phyloP scores from a whole-genome alignment of 768 basidiomycete species.

The Calocybe cyanea region DNA sequence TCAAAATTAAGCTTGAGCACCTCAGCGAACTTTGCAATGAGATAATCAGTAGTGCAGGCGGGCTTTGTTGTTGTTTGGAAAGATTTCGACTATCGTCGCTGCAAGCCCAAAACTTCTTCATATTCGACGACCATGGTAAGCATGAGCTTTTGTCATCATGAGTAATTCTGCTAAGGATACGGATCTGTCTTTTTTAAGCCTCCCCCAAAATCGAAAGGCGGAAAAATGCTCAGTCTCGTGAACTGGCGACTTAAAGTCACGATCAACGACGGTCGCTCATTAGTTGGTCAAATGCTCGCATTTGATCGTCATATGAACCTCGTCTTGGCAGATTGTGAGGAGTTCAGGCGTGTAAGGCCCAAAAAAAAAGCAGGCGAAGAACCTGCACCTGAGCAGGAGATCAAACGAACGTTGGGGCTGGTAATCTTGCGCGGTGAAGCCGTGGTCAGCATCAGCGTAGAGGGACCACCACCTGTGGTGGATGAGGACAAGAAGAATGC shows the following conservation, averaged over 20 bases:
- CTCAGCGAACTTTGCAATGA: too few relatives aligned
- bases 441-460: slow-evolving; percentile 91
- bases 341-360: slow-evolving; percentile 87
- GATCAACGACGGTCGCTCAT: slow-evolving; percentile 92
- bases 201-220: slow-evolving; percentile 96
- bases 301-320: slow-evolving; percentile 99
- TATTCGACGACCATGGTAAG: slow-evolving; percentile 55
- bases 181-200: slow-evolving; percentile 45
- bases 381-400: slow-evolving; percentile 79
- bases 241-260: slow-evolving; percentile 98
- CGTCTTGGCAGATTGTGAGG: slow-evolving; percentile 96
- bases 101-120: slow-evolving; percentile 6
- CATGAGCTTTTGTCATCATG: background rate
- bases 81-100: slow-evolving; percentile 16
- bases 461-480: slow-evolving; percentile 89
- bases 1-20: too few relatives aligned
- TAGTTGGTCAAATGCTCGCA: slow-evolving; percentile 98
- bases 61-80: slow-evolving; percentile 28
- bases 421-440: slow-evolving; percentile 96
- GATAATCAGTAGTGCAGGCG: too few relatives aligned
- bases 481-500: slow-evolving; percentile 87
- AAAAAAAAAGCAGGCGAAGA: slow-evolving; percentile 90
- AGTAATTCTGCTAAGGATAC: background rate
- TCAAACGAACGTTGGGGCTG: slow-evolving; percentile 94
- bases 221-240: slow-evolving; percentile 96